Evolutionary conservation across 2,329 filamentous ascomycete species (phyloP), one percentile per base, ranked within the genome.

Genomic region (Cryphonectria nitschkei): DNA sequence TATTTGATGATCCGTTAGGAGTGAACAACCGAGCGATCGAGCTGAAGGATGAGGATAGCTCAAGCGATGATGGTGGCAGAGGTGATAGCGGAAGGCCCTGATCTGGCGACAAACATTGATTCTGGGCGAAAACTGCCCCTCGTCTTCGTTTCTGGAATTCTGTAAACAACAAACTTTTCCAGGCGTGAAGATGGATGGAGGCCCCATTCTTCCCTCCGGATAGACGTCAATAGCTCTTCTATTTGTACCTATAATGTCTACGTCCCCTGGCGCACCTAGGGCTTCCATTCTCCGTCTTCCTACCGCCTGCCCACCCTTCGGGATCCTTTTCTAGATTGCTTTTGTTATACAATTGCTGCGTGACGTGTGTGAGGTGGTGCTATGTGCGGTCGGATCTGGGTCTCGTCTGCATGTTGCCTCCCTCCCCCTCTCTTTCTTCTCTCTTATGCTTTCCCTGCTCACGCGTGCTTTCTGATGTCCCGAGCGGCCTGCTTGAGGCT

Each of bases 401-500:
- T 58, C 43, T 68, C 26, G 65, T 26, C 9, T 50, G 37, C 54
- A 8, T n/a, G 37, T 13, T 34, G 19, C 7, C 61, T 5, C 37
- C 37, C 37, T 9, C 37, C 37, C 37, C 37, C 19, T 39, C 11
- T 46, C 29, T 22, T 50, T 19, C n/a, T 3, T 43, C 41, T 43
- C 41, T 43, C 13, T 5, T 16, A n/a, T 50, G 46, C 46, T n/a
- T 50, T 9, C 46, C 46, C 26, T 32, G 22, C 70, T 79, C 79
- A 85, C 78, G 83, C 81, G 77, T 84, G 82, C 79, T 83, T 87
- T 82, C 86, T 87, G 76, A 89, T 82, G 69, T 89, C 87, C 76
- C 84, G 84, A 61, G 87, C 85, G 50, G 88, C 87, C 80, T 87
- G 85, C 83, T 90, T 90, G 77, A 91, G 81, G 84, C 85, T 91